Evolutionary conservation across 2,329 filamentous ascomycete species (phyloP).

Genomic region (Camptophora hylomeconis): DNA sequence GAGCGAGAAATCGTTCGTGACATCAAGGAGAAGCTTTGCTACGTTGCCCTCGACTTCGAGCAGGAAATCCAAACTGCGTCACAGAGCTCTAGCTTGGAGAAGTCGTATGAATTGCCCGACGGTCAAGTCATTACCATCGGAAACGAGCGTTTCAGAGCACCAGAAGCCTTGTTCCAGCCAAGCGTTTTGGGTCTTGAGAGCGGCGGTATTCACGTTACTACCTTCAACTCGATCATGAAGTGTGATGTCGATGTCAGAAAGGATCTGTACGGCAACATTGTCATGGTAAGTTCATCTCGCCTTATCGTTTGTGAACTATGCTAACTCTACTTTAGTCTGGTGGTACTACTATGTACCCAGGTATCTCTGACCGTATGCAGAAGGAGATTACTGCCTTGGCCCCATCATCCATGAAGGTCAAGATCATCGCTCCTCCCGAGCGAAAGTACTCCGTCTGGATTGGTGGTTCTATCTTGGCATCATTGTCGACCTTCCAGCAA

Average conservation of each 20-base stretch:
- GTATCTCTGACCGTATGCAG: constrained; percentile 99
- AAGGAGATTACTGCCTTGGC: constrained; percentile 99
- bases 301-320: constrained; percentile 1
- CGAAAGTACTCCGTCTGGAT: constrained; percentile 99
- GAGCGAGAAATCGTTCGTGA: constrained; percentile 99
- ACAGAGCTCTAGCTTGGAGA: constrained; percentile 97
- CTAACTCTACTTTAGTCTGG: constrained; percentile 56
- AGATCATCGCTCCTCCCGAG: constrained; percentile 99
- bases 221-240: constrained; percentile 99
- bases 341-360: constrained; percentile 99
- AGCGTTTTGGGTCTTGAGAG: constrained; percentile 95
- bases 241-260: constrained; percentile 99
- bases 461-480: constrained; percentile 99
- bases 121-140: constrained; percentile 99
- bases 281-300: constrained; percentile 66
- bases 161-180: constrained; percentile 98
- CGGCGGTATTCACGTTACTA: constrained; percentile 98
- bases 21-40: constrained; percentile 99
- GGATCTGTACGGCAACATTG: constrained; percentile 99
- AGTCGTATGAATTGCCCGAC: constrained; percentile 99
- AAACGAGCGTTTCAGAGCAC: constrained; percentile 99
- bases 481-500: constrained; percentile 99
- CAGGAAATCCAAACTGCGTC: constrained; percentile 99
- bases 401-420: constrained; percentile 99
- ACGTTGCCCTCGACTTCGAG: constrained; percentile 99